Evolutionary conservation across 805 yeast species (phyloP).

Genomic region (Ogataea corticis): DNA sequence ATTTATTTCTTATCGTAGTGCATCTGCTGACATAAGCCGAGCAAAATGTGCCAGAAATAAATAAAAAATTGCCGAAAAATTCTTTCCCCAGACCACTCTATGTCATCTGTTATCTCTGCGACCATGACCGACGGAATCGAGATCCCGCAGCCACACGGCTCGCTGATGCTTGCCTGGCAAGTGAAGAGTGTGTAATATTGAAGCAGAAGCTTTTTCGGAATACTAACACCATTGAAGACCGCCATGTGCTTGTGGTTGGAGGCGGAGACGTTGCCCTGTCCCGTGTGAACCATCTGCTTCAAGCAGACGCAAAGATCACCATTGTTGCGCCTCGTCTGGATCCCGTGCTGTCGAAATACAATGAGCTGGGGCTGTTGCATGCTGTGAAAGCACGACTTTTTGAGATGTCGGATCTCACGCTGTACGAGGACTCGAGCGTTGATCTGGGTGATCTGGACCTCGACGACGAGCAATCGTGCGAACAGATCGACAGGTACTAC

Average conservation of each 20-base stretch:
- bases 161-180: conserved; percentile 74
- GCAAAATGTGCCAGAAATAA: too few relatives aligned
- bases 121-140: conserved; percentile 4
- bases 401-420: conserved; percentile 43
- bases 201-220: too few relatives aligned
- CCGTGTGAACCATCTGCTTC: conserved; percentile 62
- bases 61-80: too few relatives aligned
- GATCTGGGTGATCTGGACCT: conserved; percentile 24
- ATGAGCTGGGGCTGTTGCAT: conserved; percentile 42
- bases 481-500: conserved; percentile 37
- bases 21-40: too few relatives aligned
- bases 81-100: not conserved
- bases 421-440: conserved; percentile 42
- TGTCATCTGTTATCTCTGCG: not conserved
- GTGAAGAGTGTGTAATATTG: conserved; percentile 53
- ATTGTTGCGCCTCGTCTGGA: conserved; percentile 52
- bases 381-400: conserved; percentile 48
- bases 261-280: conserved; percentile 78
- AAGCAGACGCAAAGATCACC: conserved; percentile 70
- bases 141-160: conserved; percentile 45
- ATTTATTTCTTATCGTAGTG: too few relatives aligned
- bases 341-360: conserved; percentile 35
- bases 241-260: conserved; percentile 72
- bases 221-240: conserved; percentile 31
- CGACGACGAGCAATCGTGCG: conserved; percentile 33